A percentile compares a stretch with the other conserved stretches of the same genome.
These are phyloP conservation scores for Ensete glaucum DNA, from an alignment of 176 grass and related monocot genomes.

Conservation along the genomic window DNA sequence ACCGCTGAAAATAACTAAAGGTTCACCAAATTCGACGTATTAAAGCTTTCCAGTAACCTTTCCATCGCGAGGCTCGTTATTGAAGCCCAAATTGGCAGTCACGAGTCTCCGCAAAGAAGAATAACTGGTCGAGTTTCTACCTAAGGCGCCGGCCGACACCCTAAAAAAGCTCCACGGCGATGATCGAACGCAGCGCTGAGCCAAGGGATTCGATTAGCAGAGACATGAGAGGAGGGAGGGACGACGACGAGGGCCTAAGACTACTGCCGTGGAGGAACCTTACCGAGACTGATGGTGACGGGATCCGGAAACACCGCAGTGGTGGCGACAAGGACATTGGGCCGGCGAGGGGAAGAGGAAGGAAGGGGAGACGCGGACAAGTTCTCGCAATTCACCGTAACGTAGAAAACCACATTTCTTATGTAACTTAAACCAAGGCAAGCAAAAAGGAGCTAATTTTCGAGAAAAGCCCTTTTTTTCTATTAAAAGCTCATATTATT, in stretches of 20 bases:
- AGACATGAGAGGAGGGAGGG: neutral
- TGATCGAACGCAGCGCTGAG: neutral
- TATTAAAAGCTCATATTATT: no score
- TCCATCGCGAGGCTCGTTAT: constrained; percentile 16
- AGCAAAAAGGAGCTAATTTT: no score
- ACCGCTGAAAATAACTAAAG: neutral
- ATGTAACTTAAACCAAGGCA: no score
- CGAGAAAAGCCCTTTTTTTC: no score
- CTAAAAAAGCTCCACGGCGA: constrained; percentile 11
- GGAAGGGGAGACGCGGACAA: no score
- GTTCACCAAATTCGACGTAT: constrained; percentile 1
- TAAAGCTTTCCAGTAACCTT: neutral
- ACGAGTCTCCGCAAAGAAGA: neutral
- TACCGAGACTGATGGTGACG: neutral
- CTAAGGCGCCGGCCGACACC: neutral
- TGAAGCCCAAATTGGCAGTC: constrained; percentile 12
- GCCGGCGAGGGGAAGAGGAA: no score
- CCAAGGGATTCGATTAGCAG: neutral
- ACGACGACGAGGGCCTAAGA: neutral
- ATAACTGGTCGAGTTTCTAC: neutral
- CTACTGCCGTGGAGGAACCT: neutral
- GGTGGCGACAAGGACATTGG: neutral
- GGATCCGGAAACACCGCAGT: neutral
- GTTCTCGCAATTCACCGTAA: no score
- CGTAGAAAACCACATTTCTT: no score